Base-by-base conservation (phyloP, 768 basidiomycete genomes). In the Kwoniella sp. region DNA sequence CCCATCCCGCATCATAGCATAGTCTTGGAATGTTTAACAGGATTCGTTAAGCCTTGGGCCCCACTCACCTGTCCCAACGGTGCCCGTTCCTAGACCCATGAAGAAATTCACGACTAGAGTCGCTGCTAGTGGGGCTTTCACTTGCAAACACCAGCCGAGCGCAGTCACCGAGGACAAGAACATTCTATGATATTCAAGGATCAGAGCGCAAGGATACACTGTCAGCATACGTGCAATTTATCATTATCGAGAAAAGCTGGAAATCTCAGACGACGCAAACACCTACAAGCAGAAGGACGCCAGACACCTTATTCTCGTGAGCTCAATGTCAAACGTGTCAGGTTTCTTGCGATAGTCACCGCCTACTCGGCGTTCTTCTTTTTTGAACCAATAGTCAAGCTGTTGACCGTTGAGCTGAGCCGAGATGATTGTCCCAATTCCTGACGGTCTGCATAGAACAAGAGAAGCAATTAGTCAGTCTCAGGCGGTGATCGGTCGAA, bases 341-440 rank as follows among this genome's bases (percentile, higher is more conserved):
- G 71, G 69, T 17, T 63, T 61, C 22, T 71, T 66, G 17, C 65
- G 67, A 66, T 67, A 71, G 63, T 71, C 70, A 1, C 72, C 74
- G 28, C 76, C 76, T 4, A 76, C 68, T 8, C 70, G 62, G 38
- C 47, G 65, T 58, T 78, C 83, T 53, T 82, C 81, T 68, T 74
- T 79, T 68, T 72, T 84, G 76, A 88, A 94, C 66, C 91, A 87
- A 68, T 82, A 81, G 69, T 93, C 89, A 9, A 92, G 76, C 12
- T 90, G 72, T 60, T 82, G 85, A 2, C 92, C 91, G 23, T 83
- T 86, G 0, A 83, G 25, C n/a, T 83, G 74, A 22, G 86, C 84
- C 13, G 90, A 88, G 17, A 88, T 55, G 9, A 86, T 79, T 81
- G 87, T 87, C 0, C 92, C 93, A 17, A 86, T 85, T 1, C 91